Percentiles rank a stretch among this genome's conserved stretches.
phyloP scores from a whole-genome alignment of 1,284 basidiomycete genomes.

The Leccinum fuscescens region DNA sequence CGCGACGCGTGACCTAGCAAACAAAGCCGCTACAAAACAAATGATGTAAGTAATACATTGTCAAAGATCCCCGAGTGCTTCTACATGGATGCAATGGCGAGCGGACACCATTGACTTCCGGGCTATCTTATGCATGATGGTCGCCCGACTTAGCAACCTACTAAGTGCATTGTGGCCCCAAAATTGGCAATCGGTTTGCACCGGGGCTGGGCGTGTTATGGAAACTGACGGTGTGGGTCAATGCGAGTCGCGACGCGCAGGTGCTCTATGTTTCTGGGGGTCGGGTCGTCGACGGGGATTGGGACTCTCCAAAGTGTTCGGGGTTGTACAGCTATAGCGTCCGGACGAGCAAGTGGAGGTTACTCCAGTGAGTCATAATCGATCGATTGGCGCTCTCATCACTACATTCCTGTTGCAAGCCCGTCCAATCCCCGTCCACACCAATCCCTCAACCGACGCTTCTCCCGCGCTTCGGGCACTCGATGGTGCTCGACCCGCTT shows the following conservation, averaged over 20 bases:
- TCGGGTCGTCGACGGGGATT: constrained; percentile 64
- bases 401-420: constrained; percentile 22
- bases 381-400: not conserved
- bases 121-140: too few species aligned
- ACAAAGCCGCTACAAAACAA: not conserved
- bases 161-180: too few species aligned
- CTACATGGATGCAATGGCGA: too few species aligned
- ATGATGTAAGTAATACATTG: not conserved
- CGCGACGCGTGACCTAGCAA: not conserved
- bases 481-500: constrained; percentile 69
- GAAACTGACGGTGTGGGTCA: too few species aligned
- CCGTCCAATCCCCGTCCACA: constrained; percentile 30
- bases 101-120: too few species aligned
- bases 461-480: constrained; percentile 68
- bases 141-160: too few species aligned
- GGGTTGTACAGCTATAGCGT: constrained; percentile 72
- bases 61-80: too few species aligned
- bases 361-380: constrained; percentile 52
- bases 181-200: too few species aligned
- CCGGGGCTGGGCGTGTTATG: too few species aligned
- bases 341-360: constrained; percentile 58
- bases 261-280: constrained; percentile 80
- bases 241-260: constrained; percentile 46
- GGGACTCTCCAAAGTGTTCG: constrained; percentile 57
- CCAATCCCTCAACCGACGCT: constrained; percentile 39